phyloP scores from a whole-genome alignment of 805 yeast genomes.

The Kockiozyma suomiensis region DNA sequence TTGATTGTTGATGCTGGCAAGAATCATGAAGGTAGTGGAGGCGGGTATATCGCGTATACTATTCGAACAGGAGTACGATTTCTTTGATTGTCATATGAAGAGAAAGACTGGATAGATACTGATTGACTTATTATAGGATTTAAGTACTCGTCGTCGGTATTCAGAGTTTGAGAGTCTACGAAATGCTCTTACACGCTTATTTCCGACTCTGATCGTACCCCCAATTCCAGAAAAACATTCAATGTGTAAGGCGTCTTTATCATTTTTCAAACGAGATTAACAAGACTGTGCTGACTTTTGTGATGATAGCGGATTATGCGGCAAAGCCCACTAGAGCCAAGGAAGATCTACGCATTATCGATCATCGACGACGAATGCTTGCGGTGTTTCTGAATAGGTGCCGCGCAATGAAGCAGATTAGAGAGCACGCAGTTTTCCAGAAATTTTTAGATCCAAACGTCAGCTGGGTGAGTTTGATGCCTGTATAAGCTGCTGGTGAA shows the following conservation, averaged over 20 bases:
- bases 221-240: conserved; percentile 91
- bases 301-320: conserved; percentile 47
- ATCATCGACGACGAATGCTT: conserved; percentile 73
- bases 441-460: conserved; percentile 85
- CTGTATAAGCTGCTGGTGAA: neutral
- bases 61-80: conserved; percentile 56
- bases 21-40: conserved; percentile 74
- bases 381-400: conserved; percentile 80
- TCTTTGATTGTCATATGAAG: conserved; percentile 28
- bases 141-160: conserved; percentile 77
- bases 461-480: conserved; percentile 54
- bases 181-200: conserved; percentile 65
- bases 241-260: conserved; percentile 40
- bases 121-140: conserved; percentile 10
- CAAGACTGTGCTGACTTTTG: neutral
- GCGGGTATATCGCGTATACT: conserved; percentile 82
- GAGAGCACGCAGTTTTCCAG: conserved; percentile 63
- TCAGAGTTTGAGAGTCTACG: conserved; percentile 86
- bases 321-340: conserved; percentile 50
- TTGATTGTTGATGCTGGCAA: conserved; percentile 81
- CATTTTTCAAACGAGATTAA: neutral
- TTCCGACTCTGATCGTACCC: conserved; percentile 83
- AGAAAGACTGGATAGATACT: neutral
- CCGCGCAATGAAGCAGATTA: conserved; percentile 55
- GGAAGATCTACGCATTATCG: conserved; percentile 51